Percentiles rank a stretch among this genome's conserved stretches.
phyloP scores from a whole-genome alignment of 345 rosid genomes.

The Streptanthus diversifolius region DNA sequence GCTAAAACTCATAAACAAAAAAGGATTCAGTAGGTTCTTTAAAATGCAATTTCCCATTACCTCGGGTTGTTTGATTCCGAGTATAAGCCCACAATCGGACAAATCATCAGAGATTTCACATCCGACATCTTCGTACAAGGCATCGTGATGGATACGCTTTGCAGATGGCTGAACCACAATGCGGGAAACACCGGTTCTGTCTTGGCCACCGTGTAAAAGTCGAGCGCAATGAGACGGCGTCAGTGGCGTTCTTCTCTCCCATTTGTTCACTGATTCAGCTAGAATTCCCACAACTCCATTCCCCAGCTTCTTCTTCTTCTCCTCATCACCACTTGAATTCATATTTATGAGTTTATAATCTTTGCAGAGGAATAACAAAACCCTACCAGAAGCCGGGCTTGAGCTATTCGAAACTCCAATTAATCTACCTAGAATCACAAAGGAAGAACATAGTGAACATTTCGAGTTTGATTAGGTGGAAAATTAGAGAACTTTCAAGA shows the following conservation, averaged over 20 bases:
- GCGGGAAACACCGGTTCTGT: slow-evolving; percentile 64
- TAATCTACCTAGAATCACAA: background rate
- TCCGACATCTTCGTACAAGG: slow-evolving; percentile 72
- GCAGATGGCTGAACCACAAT: slow-evolving; percentile 88
- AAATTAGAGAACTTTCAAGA: background rate
- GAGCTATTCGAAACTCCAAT: no score
- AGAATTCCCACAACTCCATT: slow-evolving; percentile 88
- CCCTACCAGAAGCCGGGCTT: no score
- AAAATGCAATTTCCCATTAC: slow-evolving; percentile 21
- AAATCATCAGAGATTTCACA: slow-evolving; percentile 82
- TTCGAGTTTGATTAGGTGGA: background rate
- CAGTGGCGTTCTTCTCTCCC: slow-evolving; percentile 92
- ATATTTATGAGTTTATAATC: background rate
- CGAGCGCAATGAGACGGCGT: slow-evolving; percentile 91
- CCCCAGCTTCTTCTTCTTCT: slow-evolving; percentile 63
- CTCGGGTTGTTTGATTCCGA: slow-evolving; percentile 86
- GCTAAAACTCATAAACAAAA: background rate
- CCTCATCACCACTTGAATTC: slow-evolving; percentile 13
- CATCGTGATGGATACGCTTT: slow-evolving; percentile 84
- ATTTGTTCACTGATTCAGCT: slow-evolving; percentile 71
- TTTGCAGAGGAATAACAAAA: background rate
- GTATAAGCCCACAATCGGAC: slow-evolving; percentile 78
- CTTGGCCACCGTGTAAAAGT: slow-evolving; percentile 67
- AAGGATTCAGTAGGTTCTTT: background rate
- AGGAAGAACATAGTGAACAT: background rate